phyloP scores from a whole-genome alignment of 805 yeast species.

The Monosporozyma aquatica region DNA sequence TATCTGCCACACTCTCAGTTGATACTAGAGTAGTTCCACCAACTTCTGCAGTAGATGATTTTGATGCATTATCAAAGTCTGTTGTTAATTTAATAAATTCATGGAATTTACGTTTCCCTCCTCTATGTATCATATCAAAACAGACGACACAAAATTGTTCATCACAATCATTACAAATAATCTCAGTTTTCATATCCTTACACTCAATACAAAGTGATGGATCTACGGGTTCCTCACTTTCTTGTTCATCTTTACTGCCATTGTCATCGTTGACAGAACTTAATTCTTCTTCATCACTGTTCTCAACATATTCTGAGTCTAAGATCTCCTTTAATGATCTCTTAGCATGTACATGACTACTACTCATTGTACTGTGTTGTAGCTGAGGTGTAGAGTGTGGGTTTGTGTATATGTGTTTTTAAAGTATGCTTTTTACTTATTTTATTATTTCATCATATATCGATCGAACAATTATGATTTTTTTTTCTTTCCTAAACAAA shows the following conservation, averaged over 20 bases:
- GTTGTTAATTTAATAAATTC: slow-evolving; percentile 22
- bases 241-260: slow-evolving; percentile 15
- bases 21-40: slow-evolving; percentile 14
- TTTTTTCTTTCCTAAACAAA: too few relatives aligned
- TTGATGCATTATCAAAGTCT: slow-evolving; percentile 13
- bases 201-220: slow-evolving; percentile 56
- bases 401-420: too few relatives aligned
- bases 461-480: too few relatives aligned
- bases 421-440: too few relatives aligned
- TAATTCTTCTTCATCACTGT: slow-evolving; percentile 22
- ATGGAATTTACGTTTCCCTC: slow-evolving; percentile 52
- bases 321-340: slow-evolving; percentile 32
- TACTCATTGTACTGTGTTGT: slow-evolving; percentile 16
- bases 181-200: slow-evolving; percentile 60
- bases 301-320: slow-evolving; percentile 31
- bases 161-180: slow-evolving; percentile 52
- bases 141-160: slow-evolving; percentile 66
- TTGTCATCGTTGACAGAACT: background rate
- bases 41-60: slow-evolving; percentile 8
- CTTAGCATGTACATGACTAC: slow-evolving; percentile 7
- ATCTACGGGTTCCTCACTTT: slow-evolving; percentile 27
- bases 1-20: slow-evolving; percentile 7
- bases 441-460: too few relatives aligned
- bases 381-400: too few relatives aligned
- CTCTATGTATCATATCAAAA: slow-evolving; percentile 56